A percentile compares a stretch with the other conserved stretches of the same genome.
These are phyloP conservation scores for Fusarium albidum DNA, from an alignment of 2,329 filamentous ascomycete species.

Conservation along the genomic window DNA sequence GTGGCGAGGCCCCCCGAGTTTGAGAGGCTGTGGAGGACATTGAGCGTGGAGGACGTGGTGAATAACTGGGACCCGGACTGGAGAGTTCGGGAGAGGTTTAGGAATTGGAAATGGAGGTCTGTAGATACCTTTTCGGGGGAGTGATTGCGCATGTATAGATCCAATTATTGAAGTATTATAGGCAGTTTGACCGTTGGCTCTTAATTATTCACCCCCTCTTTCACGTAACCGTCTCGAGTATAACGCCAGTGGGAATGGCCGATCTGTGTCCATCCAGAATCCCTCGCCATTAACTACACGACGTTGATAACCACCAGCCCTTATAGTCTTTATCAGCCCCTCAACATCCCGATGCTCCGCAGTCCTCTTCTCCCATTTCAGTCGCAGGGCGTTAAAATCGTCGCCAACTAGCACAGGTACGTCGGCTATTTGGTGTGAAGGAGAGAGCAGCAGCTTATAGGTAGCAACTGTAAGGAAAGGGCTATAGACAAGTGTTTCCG, in stretches of 20 bases:
- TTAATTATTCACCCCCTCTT: no score
- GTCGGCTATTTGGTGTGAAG: slow-evolving; percentile 1
- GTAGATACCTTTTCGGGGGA: slow-evolving; percentile 4
- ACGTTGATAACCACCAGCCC: slow-evolving; percentile 25
- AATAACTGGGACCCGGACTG: neutral
- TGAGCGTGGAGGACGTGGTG: neutral
- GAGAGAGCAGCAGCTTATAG: slow-evolving; percentile 26
- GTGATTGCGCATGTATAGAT: no score
- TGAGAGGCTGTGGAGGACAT: neutral
- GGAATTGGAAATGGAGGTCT: slow-evolving; percentile 3
- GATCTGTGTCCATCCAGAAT: slow-evolving; percentile 31
- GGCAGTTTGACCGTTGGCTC: no score
- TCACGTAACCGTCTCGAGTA: slow-evolving; percentile 27
- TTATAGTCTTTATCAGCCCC: slow-evolving; percentile 25
- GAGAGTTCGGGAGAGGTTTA: neutral
- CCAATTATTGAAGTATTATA: no score
- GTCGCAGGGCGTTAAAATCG: slow-evolving; percentile 35
- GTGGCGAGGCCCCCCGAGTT: slow-evolving; percentile 1
- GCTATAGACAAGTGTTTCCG: slow-evolving; percentile 35
- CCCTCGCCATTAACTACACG: slow-evolving; percentile 32
- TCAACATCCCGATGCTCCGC: slow-evolving; percentile 34
- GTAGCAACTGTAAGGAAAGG: slow-evolving; percentile 38
- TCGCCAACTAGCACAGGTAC: slow-evolving; percentile 34
- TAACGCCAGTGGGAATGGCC: slow-evolving; percentile 35
- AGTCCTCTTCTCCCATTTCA: slow-evolving; percentile 39